Conservation (phyloP, 2,329 filamentous ascomycete genomes). For the Graphilbum fragrans region DNA sequence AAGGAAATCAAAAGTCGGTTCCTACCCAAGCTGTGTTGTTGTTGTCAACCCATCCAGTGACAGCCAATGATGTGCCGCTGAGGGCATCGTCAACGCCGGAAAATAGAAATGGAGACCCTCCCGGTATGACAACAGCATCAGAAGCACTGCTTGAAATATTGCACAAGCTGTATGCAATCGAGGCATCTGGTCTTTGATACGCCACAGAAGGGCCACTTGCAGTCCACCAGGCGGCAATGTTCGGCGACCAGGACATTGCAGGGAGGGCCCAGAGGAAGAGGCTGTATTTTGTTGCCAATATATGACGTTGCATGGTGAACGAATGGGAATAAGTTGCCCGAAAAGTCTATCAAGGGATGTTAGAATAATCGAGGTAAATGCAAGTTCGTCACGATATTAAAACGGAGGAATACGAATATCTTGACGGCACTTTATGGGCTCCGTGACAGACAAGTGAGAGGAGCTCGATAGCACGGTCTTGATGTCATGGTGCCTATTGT, state of each 20-base stretch:
- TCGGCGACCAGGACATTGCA: neutral
- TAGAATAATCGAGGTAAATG: too few relatives aligned
- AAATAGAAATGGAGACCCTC: neutral
- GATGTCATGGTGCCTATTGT: too few relatives aligned
- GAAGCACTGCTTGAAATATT: neutral
- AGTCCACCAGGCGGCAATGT: constrained; percentile 4
- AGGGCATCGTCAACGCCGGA: neutral
- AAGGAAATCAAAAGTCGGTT: neutral
- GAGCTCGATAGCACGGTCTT: too few relatives aligned
- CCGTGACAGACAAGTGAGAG: too few relatives aligned
- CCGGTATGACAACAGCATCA: neutral
- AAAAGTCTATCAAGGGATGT: too few relatives aligned
- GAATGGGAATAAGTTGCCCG: too few relatives aligned
- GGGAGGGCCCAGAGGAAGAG: neutral
- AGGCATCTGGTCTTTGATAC: neutral
- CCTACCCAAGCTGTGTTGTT: neutral
- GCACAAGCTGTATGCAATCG: constrained; percentile 5
- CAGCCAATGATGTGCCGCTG: neutral
- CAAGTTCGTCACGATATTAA: too few relatives aligned
- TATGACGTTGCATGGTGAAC: too few relatives aligned
- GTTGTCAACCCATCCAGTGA: neutral
- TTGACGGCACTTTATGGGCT: too few relatives aligned
- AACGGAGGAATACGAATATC: too few relatives aligned
- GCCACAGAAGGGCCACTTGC: constrained; percentile 1
- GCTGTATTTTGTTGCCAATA: neutral